Percentiles rank a stretch among this genome's conserved stretches.
These are phyloP conservation scores for Vicia villosa DNA, from an alignment of 306 rosid species.

Conservation along the genomic window DNA sequence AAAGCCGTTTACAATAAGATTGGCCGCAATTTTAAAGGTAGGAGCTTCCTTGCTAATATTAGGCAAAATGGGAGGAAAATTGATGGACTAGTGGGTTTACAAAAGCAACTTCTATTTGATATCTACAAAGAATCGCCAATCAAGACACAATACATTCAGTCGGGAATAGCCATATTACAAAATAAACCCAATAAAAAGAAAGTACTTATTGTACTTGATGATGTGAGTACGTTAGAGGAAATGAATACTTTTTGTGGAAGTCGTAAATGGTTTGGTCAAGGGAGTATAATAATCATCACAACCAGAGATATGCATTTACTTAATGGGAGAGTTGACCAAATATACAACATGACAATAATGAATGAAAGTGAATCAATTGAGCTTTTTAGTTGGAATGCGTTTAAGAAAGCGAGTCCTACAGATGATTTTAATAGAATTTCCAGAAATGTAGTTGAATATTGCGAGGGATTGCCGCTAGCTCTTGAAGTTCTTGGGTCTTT, in stretches of 20 bases:
- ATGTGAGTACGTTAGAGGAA: not conserved
- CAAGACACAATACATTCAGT: not conserved
- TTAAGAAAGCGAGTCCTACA: not conserved
- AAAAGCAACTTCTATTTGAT: too few relatives aligned
- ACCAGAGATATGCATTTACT: too few relatives aligned
- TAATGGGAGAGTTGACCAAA: not conserved
- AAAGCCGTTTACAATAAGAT: constrained; percentile 14
- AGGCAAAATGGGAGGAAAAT: not conserved
- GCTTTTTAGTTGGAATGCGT: not conserved
- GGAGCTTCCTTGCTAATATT: not conserved
- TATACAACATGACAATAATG: not conserved
- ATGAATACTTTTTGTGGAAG: not conserved
- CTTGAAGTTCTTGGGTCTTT: not conserved
- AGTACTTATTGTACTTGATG: not conserved
- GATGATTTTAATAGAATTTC: not conserved
- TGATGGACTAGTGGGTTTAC: not conserved
- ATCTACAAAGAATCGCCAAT: not conserved
- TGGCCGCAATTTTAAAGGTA: constrained; percentile 7
- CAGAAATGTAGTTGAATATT: not conserved
- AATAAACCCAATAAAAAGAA: not conserved
- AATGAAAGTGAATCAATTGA: not conserved
- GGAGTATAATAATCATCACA: too few relatives aligned
- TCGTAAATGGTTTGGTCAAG: not conserved
- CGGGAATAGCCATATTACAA: not conserved
- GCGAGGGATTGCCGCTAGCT: not conserved